Percentiles rank a stretch among this genome's conserved stretches.
Evolutionary conservation across 805 yeast species (phyloP).

Genomic region (Candida germanica): DNA sequence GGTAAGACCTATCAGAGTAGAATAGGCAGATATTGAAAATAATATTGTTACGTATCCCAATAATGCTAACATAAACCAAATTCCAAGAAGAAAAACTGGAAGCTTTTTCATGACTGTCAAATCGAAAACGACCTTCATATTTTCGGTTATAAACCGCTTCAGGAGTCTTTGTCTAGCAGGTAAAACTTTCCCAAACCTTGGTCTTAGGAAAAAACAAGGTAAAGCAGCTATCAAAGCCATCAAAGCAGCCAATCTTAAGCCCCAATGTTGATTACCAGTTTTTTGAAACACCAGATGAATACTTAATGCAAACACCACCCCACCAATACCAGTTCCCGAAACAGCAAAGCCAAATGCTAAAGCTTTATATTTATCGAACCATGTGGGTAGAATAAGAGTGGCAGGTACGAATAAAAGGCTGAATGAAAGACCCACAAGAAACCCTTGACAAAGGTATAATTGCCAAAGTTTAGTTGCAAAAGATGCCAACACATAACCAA

Average conservation of each 20-base stretch:
- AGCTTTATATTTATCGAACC: constrained; percentile 46
- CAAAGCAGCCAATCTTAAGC: constrained; percentile 38
- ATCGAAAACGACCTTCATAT: constrained; percentile 36
- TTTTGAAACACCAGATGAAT: constrained; percentile 36
- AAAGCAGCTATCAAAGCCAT: constrained; percentile 29
- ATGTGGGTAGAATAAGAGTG: constrained; percentile 43
- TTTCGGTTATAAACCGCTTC: constrained; percentile 17
- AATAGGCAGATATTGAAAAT: constrained; percentile 39
- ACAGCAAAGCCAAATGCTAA: constrained; percentile 48
- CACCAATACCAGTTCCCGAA: constrained; percentile 52
- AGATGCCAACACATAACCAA: constrained; percentile 49
- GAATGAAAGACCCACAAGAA: constrained; percentile 48
- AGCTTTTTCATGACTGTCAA: constrained; percentile 21
- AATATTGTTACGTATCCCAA: constrained; percentile 36
- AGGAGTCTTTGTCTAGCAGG: constrained; percentile 22
- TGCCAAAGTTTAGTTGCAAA: constrained; percentile 51
- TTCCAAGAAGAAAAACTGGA: constrained; percentile 21
- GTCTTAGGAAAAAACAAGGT: constrained; percentile 42
- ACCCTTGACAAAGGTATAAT: constrained; percentile 50
- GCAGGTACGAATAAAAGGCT: constrained; percentile 44
- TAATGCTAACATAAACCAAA: constrained; percentile 37
- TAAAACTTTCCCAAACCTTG: constrained; percentile 33
- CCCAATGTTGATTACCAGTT: constrained; percentile 45
- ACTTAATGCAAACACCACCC: constrained; percentile 46
- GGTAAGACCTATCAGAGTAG: constrained; percentile 43